A percentile compares a stretch with the other conserved stretches of the same genome.
Evolutionary conservation across 1,284 basidiomycete genomes (phyloP).

Genomic region (Golubevia sp.): DNA sequence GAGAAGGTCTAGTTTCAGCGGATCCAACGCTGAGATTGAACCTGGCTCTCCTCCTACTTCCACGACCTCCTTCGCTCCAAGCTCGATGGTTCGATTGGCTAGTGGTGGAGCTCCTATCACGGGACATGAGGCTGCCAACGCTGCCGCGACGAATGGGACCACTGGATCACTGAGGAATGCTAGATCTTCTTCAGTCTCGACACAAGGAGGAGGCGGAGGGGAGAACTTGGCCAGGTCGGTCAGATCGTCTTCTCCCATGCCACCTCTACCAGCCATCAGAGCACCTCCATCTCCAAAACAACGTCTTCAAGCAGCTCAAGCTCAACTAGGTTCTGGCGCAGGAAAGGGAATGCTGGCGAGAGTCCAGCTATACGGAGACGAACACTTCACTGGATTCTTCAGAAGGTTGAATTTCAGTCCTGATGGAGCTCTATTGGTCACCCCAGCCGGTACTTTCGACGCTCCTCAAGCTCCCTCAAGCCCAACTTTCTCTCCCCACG

Average conservation of each 20-base stretch:
- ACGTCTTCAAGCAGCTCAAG: slow-evolving; percentile 34
- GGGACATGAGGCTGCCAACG: not conserved
- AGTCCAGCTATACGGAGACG: slow-evolving; percentile 54
- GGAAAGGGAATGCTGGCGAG: slow-evolving; percentile 3
- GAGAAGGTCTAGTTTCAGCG: slow-evolving; percentile 51
- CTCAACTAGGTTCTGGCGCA: not conserved
- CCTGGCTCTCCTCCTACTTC: slow-evolving; percentile 47
- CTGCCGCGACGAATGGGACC: not conserved
- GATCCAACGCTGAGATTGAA: slow-evolving; percentile 31
- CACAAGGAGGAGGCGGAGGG: not conserved
- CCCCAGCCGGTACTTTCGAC: slow-evolving; percentile 51
- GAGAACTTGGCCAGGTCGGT: slow-evolving; percentile 4
- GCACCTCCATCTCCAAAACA: slow-evolving; percentile 47
- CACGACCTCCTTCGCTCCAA: slow-evolving; percentile 23
- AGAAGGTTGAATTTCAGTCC: slow-evolving; percentile 54
- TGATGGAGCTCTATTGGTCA: slow-evolving; percentile 54
- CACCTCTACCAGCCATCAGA: slow-evolving; percentile 58
- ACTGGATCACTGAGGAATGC: not conserved
- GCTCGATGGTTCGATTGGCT: not conserved
- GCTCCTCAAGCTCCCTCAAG: slow-evolving; percentile 11
- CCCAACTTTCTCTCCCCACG: slow-evolving; percentile 4
- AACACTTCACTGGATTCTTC: slow-evolving; percentile 58
- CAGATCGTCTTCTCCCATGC: slow-evolving; percentile 62
- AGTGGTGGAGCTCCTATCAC: not conserved
- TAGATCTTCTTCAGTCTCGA: not conserved